Conservation (phyloP, 371 early-diverging fungal genomes). For the Haplosporangium sp. region DNA sequence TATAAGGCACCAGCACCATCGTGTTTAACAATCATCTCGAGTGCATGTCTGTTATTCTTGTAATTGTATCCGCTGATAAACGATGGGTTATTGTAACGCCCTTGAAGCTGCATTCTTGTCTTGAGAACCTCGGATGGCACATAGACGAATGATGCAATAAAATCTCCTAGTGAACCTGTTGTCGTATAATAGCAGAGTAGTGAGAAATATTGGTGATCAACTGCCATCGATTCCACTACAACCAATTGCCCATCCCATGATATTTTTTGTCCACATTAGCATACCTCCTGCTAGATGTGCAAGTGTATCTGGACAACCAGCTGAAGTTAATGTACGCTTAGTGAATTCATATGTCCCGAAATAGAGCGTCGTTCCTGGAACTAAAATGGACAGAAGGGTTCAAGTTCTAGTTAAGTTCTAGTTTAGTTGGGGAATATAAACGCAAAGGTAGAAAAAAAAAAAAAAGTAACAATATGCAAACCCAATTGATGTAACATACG, state of each 20-base stretch:
- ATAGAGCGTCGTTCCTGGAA: conserved; percentile 77
- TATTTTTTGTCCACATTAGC: background rate
- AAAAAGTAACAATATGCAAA: background rate
- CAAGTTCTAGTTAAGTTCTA: no score
- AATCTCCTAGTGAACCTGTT: conserved; percentile 72
- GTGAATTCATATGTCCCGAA: conserved; percentile 82
- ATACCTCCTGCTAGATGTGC: conserved; percentile 77
- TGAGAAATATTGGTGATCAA: background rate
- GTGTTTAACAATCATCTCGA: conserved; percentile 73
- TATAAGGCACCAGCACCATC: conserved; percentile 74
- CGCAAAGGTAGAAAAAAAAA: background rate
- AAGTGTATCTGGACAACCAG: conserved; percentile 68
- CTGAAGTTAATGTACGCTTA: conserved; percentile 71
- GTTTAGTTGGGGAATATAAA: background rate
- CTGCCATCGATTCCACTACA: background rate
- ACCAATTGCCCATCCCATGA: background rate
- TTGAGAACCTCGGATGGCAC: conserved; percentile 87
- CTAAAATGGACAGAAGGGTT: conserved; percentile 36
- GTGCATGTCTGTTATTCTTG: conserved; percentile 77
- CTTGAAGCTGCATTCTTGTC: conserved; percentile 85
- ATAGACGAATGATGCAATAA: conserved; percentile 79
- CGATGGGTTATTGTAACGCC: conserved; percentile 82
- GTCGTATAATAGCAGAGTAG: background rate
- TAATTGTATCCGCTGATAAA: conserved; percentile 84
- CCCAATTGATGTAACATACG: conserved; percentile 50